Percentiles rank a stretch among this genome's conserved stretches.
phyloP scores from a whole-genome alignment of 2,329 filamentous ascomycete genomes.

The Conoideocrella luteorostrata region DNA sequence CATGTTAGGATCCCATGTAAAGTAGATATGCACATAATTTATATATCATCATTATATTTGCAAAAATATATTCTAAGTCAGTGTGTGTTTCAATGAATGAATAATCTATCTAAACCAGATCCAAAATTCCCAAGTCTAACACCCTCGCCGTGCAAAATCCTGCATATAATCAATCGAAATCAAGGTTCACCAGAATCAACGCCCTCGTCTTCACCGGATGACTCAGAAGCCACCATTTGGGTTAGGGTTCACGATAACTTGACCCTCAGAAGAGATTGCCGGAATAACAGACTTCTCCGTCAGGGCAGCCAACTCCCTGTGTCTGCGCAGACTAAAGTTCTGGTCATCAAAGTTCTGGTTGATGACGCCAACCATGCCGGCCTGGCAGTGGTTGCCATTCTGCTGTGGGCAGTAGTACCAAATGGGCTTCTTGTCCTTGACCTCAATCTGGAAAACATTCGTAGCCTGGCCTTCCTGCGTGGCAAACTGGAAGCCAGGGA shows the following conservation, averaged over 20 bases:
- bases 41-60: too few species aligned
- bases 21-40: too few species aligned
- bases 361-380: conserved; percentile 40
- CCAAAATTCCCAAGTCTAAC: background rate
- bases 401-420: conserved; percentile 41
- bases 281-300: conserved; percentile 22
- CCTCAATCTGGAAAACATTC: conserved; percentile 38
- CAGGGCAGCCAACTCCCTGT: conserved; percentile 25
- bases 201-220: too few species aligned
- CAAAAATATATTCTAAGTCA: too few species aligned
- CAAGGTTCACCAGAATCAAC: too few species aligned
- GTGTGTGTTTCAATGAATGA: too few species aligned
- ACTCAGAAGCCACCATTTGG: conserved; percentile 15
- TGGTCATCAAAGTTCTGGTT: conserved; percentile 32
- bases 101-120: too few species aligned
- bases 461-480: conserved; percentile 27
- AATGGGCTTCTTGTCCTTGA: conserved; percentile 34
- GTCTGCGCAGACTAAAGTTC: conserved; percentile 25
- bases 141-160: background rate
- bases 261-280: conserved; percentile 22
- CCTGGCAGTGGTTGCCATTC: conserved; percentile 38
- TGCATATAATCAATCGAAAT: background rate
- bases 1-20: too few species aligned
- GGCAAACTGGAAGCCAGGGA: conserved; percentile 38
- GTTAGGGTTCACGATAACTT: conserved; percentile 28